Conservation (phyloP, 805 yeast species). For the Lachancea lanzarotensis region DNA sequence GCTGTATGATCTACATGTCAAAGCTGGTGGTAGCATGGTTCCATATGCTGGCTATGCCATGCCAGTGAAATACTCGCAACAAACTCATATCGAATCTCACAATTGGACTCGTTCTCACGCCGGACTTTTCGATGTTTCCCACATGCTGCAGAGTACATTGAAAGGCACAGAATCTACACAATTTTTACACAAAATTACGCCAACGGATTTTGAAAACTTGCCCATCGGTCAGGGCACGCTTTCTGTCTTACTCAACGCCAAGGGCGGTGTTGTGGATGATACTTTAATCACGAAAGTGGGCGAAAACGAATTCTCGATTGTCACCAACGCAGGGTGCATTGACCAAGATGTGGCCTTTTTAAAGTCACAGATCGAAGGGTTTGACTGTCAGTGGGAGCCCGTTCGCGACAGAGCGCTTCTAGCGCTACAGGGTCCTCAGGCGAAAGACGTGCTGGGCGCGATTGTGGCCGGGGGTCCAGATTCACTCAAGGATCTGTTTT, state of each 20-base stretch:
- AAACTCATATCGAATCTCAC: constrained; percentile 87
- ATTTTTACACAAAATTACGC: constrained; percentile 78
- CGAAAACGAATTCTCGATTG: constrained; percentile 64
- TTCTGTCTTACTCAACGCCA: constrained; percentile 62
- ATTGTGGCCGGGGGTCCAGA: constrained; percentile 47
- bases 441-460: constrained; percentile 59
- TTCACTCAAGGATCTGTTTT: constrained; percentile 50
- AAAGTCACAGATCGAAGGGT: constrained; percentile 39
- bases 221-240: constrained; percentile 58
- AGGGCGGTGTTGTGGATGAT: constrained; percentile 91
- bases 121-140: constrained; percentile 94
- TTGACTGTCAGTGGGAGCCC: constrained; percentile 35
- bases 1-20: constrained; percentile 69
- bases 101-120: constrained; percentile 85
- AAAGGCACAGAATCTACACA: constrained; percentile 60
- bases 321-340: constrained; percentile 93
- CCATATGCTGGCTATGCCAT: constrained; percentile 94
- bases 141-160: constrained; percentile 88
- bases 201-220: constrained; percentile 66
- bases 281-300: constrained; percentile 81
- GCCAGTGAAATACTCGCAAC: constrained; percentile 87
- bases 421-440: constrained; percentile 91
- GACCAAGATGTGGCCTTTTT: constrained; percentile 70
- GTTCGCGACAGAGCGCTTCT: constrained; percentile 64
- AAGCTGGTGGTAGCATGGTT: constrained; percentile 82